Percentiles rank a stretch among this genome's conserved stretches.
phyloP scores from a whole-genome alignment of 1,284 basidiomycete species.

The Leccinum fuscescens region DNA sequence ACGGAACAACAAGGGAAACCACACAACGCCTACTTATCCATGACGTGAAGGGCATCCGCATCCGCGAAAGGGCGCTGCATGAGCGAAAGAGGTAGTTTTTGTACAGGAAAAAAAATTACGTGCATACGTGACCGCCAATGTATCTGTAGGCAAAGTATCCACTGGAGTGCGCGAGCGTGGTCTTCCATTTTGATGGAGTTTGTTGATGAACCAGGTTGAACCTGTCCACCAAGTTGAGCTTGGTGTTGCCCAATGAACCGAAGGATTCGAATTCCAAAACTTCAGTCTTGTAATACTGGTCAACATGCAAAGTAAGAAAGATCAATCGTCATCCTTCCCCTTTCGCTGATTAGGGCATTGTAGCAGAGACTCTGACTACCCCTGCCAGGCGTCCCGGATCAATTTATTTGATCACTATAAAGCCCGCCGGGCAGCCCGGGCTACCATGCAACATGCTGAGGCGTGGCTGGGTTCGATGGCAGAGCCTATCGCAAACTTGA shows the following conservation, averaged over 20 bases:
- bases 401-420: conserved; percentile 1
- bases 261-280: not conserved
- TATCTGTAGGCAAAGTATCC: not conserved
- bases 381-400: not conserved
- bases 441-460: not conserved
- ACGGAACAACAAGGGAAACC: conserved; percentile 19
- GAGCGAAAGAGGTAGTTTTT: not conserved
- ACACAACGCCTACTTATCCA: conserved; percentile 27
- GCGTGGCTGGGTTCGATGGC: not conserved
- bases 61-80: not conserved
- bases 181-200: conserved; percentile 14
- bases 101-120: conserved; percentile 16
- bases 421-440: not conserved
- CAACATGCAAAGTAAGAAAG: not conserved
- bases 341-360: not conserved
- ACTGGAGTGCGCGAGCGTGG: conserved; percentile 9
- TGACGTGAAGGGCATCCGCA: conserved; percentile 18
- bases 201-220: not conserved
- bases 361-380: conserved; percentile 3
- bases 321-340: not conserved
- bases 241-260: not conserved
- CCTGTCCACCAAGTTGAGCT: conserved; percentile 10
- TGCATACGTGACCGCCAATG: conserved; percentile 9
- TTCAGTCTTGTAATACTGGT: not conserved
- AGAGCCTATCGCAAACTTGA: not conserved